Evolutionary conservation across 1,284 basidiomycete species (phyloP).

Genomic region (Ganoderma lucidum): DNA sequence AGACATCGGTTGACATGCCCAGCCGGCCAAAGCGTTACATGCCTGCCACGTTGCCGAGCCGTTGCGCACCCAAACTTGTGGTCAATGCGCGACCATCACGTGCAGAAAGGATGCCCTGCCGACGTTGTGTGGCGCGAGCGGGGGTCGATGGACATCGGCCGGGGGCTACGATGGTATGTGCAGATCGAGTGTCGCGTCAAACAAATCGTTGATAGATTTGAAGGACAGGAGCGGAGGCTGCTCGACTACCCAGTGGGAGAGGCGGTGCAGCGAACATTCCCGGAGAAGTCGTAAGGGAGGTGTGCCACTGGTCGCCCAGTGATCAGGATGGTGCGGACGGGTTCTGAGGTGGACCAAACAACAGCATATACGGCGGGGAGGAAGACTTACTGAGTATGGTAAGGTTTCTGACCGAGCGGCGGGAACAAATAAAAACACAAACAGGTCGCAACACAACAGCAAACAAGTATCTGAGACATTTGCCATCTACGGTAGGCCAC

Average conservation of each 20-base stretch:
- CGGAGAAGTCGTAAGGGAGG: neutral
- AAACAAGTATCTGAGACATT: neutral
- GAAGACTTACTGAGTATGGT: neutral
- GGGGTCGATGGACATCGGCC: neutral
- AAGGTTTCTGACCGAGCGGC: neutral
- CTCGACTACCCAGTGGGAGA: neutral
- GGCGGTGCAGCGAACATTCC: neutral
- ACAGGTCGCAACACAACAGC: slow-evolving; percentile 3
- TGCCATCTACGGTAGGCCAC: neutral
- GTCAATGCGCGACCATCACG: neutral
- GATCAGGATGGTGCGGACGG: neutral
- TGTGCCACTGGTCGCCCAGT: neutral
- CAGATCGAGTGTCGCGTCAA: neutral
- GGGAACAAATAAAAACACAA: slow-evolving; percentile 5
- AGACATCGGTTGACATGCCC: no score
- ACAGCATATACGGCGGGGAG: neutral
- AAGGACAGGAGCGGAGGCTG: neutral
- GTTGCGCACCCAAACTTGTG: no score
- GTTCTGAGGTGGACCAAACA: neutral
- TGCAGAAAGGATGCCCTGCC: neutral
- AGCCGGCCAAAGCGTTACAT: no score
- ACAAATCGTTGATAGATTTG: neutral
- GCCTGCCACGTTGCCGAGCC: no score
- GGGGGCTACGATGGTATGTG: neutral
- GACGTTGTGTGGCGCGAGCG: neutral